phyloP scores from a whole-genome alignment of 1,139 yeast species.

The Hyphopichia fennica region DNA sequence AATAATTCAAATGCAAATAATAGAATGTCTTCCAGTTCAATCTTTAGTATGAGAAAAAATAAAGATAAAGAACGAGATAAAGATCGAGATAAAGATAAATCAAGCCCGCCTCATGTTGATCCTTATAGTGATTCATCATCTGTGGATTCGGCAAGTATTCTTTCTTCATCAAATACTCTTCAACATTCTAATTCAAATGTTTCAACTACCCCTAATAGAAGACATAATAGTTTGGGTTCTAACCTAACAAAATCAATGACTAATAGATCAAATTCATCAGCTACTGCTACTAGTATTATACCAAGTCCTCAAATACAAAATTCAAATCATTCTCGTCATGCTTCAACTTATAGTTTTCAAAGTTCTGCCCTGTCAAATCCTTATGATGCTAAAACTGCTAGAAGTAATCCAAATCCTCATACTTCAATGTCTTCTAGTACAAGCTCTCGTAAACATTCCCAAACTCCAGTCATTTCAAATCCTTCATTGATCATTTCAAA shows the following conservation, averaged over 20 bases:
- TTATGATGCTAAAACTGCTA: constrained; percentile 27
- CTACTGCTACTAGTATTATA: constrained; percentile 19
- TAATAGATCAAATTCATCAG: constrained; percentile 13
- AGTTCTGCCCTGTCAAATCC: constrained; percentile 20
- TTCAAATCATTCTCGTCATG: constrained; percentile 40
- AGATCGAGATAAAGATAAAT: constrained; percentile 1
- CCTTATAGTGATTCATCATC: constrained; percentile 36
- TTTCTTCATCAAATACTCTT: not conserved
- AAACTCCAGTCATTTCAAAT: constrained; percentile 29
- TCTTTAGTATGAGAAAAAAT: constrained; percentile 37
- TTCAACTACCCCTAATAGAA: constrained; percentile 4
- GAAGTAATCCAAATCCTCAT: constrained; percentile 3
- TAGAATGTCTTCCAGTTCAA: constrained; percentile 39
- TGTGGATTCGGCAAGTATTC: constrained; percentile 33
- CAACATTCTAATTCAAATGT: not conserved
- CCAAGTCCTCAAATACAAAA: constrained; percentile 32
- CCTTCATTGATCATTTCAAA: constrained; percentile 27
- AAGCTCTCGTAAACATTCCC: constrained; percentile 21
- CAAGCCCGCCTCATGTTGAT: constrained; percentile 14
- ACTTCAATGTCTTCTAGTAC: constrained; percentile 3
- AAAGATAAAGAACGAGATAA: constrained; percentile 19
- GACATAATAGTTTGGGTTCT: constrained; percentile 3
- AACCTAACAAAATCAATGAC: constrained; percentile 6
- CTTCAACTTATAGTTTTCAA: constrained; percentile 41
- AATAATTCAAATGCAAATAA: constrained; percentile 10